A percentile compares a stretch with the other conserved stretches of the same genome.
Evolutionary conservation across 352 stramenopile species (phyloP).

Genomic region (Phytophthora lateralis): DNA sequence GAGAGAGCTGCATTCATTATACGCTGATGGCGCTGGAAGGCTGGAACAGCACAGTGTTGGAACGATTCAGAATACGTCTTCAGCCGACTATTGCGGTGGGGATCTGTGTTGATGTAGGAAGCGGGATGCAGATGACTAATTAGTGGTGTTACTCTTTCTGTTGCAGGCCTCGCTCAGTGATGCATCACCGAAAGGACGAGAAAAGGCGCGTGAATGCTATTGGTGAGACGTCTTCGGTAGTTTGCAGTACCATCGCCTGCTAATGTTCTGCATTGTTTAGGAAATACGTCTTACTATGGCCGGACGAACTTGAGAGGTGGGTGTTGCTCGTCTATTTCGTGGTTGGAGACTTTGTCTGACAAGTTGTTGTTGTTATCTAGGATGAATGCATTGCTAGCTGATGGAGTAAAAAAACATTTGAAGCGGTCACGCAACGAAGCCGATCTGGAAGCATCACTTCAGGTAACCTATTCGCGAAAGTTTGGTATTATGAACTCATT

Average conservation of each 20-base stretch:
- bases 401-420: conserved; percentile 70
- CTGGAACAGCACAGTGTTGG: conserved; percentile 46
- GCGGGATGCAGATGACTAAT: neutral
- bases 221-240: conserved; percentile 37
- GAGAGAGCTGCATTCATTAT: conserved; percentile 66
- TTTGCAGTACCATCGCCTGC: neutral
- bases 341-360: neutral
- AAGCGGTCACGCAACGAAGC: conserved; percentile 52
- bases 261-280: conserved; percentile 14
- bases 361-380: conserved; percentile 18
- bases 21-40: conserved; percentile 43
- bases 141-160: neutral
- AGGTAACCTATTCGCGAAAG: conserved; percentile 31
- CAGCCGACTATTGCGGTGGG: conserved; percentile 47
- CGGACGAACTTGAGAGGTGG: conserved; percentile 52
- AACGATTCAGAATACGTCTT: conserved; percentile 48
- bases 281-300: conserved; percentile 57
- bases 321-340: neutral
- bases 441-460: conserved; percentile 27
- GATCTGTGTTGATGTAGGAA: neutral
- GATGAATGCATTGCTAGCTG: conserved; percentile 47
- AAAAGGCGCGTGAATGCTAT: conserved; percentile 64
- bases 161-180: conserved; percentile 53
- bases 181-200: conserved; percentile 59
- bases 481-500: neutral